Conservation (phyloP, 768 basidiomycete genomes). For the Boletus sp. region DNA sequence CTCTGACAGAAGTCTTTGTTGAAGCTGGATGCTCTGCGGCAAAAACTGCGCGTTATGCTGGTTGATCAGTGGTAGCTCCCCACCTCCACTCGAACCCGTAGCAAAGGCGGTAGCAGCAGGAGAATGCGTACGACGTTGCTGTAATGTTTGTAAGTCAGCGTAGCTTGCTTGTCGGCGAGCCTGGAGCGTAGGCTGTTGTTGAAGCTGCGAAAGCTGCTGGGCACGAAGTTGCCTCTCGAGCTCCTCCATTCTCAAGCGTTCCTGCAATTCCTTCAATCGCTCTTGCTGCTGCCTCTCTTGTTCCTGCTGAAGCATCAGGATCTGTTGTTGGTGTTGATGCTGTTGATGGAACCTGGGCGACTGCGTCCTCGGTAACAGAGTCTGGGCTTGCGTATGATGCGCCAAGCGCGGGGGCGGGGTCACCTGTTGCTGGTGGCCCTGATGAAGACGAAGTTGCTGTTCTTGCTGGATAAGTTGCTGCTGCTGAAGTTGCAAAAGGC, state of each 20-base stretch:
- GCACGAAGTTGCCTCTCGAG: conserved; percentile 59
- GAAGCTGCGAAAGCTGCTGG: conserved; percentile 48
- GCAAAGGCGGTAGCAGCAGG: conserved; percentile 38
- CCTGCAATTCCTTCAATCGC: conserved; percentile 56
- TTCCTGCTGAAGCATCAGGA: conserved; percentile 64
- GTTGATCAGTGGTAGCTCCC: conserved; percentile 36
- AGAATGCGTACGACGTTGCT: conserved; percentile 52
- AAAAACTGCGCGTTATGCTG: conserved; percentile 54
- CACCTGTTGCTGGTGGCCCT: conserved; percentile 35
- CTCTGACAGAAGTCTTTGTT: conserved; percentile 74
- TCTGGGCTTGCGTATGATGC: conserved; percentile 24
- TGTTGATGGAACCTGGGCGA: conserved; percentile 79
- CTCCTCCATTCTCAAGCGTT: conserved; percentile 63
- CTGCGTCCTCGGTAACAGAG: conserved; percentile 52
- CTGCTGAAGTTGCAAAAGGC: conserved; percentile 44
- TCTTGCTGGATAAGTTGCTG: conserved; percentile 35
- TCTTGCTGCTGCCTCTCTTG: conserved; percentile 59
- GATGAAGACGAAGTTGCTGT: conserved; percentile 37
- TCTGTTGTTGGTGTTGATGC: conserved; percentile 70
- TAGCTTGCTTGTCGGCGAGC: conserved; percentile 41
- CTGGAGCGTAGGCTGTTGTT: conserved; percentile 39
- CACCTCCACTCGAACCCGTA: conserved; percentile 15
- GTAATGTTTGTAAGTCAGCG: conserved; percentile 46
- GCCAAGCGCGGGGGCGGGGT: conserved; percentile 75
- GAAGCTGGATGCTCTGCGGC: conserved; percentile 65